A percentile compares a stretch with the other conserved stretches of the same genome.
Conservation (phyloP, 345 rosid species). For the Boechera divaricarpa region DNA sequence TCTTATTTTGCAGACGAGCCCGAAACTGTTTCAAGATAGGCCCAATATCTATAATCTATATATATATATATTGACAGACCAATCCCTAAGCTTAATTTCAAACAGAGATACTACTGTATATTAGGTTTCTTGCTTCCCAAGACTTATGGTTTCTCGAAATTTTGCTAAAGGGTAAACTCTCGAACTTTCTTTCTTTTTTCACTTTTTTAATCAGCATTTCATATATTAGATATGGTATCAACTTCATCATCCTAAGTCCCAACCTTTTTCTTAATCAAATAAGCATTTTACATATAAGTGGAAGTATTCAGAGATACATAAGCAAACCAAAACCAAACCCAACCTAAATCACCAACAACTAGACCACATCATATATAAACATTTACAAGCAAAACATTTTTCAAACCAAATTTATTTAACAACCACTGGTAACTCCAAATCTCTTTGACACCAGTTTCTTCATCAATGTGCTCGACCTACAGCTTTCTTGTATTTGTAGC, state of each 20-base stretch:
- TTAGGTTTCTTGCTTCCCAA: background rate
- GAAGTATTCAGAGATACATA: background rate
- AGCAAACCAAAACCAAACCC: conserved; percentile 9
- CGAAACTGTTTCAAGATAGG: background rate
- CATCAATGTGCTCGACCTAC: conserved; percentile 48
- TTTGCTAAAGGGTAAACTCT: too few species aligned
- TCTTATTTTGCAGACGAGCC: background rate
- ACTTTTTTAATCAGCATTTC: too few species aligned
- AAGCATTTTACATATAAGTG: conserved; percentile 2
- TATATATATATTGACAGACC: too few species aligned
- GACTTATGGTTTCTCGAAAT: background rate
- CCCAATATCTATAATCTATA: background rate
- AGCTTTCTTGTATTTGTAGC: conserved; percentile 82
- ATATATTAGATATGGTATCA: too few species aligned
- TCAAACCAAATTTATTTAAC: conserved; percentile 24
- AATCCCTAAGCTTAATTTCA: too few species aligned
- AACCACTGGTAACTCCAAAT: conserved; percentile 5
- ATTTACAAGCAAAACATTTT: conserved; percentile 32
- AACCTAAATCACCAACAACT: conserved; percentile 20
- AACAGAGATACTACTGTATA: too few species aligned
- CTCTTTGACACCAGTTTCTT: background rate
- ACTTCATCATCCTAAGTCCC: too few species aligned
- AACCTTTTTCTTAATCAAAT: background rate
- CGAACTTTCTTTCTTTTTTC: too few species aligned
- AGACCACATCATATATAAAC: conserved; percentile 12